Percentiles rank a stretch among this genome's conserved stretches.
Conservation (phyloP, 306 rosid genomes). For the Pyrus communis region DNA sequence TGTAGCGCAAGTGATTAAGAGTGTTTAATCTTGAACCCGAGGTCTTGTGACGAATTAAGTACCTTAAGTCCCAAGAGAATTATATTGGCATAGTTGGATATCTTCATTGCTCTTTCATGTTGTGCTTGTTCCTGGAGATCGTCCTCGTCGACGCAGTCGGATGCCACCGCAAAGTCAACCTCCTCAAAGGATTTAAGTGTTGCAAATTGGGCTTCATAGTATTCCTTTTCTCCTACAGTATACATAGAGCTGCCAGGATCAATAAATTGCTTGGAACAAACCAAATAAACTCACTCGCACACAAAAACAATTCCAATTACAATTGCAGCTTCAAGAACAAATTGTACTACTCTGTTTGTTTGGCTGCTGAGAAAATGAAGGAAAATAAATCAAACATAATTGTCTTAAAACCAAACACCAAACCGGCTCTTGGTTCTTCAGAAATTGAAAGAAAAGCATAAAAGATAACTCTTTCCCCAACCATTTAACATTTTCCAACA, state of each 20-base stretch:
- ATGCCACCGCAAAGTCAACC: constrained; percentile 16
- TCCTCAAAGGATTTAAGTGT: constrained; percentile 44
- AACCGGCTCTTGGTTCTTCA: neutral
- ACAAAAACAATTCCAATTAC: no score
- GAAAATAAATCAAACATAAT: neutral
- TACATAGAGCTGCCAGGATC: neutral
- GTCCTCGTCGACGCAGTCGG: constrained; percentile 18
- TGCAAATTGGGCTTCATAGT: constrained; percentile 39
- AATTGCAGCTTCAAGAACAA: neutral
- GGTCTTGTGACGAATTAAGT: neutral
- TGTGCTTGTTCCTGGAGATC: constrained; percentile 22
- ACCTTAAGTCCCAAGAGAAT: constrained; percentile 46
- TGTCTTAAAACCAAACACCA: neutral
- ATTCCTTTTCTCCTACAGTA: constrained; percentile 41
- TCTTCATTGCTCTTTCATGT: constrained; percentile 47
- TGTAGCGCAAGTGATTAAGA: neutral
- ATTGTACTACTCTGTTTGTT: neutral
- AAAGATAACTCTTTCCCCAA: neutral
- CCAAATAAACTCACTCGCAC: neutral
- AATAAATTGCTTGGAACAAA: neutral
- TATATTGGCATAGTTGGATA: constrained; percentile 42
- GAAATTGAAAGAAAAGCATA: neutral
- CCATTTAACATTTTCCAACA: neutral
- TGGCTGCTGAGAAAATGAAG: neutral
- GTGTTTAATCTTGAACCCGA: no score